phyloP scores from a whole-genome alignment of 2,329 filamentous ascomycete species.

The Nannizziopsis arthrosporioides region DNA sequence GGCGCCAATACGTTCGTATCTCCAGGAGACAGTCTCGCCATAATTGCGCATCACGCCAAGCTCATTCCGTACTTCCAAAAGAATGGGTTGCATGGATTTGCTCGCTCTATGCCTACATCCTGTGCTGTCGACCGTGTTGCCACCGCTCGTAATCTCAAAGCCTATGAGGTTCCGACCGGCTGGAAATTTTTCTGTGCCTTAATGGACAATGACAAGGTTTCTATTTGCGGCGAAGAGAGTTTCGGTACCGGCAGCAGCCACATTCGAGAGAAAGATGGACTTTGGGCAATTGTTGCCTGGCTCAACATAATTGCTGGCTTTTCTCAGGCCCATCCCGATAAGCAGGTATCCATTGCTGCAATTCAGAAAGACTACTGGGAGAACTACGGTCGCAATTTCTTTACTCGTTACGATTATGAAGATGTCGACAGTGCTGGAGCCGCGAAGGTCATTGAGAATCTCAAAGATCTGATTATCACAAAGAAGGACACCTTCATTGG shows the following conservation, averaged over 20 bases:
- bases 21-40: slow-evolving; percentile 90
- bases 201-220: slow-evolving; percentile 88
- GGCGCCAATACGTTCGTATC: slow-evolving; percentile 93
- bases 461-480: slow-evolving; percentile 63
- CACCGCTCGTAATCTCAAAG: slow-evolving; percentile 79
- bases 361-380: slow-evolving; percentile 98
- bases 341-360: slow-evolving; percentile 82
- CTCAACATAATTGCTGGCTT: slow-evolving; percentile 96
- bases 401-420: slow-evolving; percentile 98
- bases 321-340: slow-evolving; percentile 64
- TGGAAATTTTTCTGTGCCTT: slow-evolving; percentile 99
- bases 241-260: slow-evolving; percentile 98
- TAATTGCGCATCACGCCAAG: slow-evolving; percentile 93
- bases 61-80: slow-evolving; percentile 98
- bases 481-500: slow-evolving; percentile 65
- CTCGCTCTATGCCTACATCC: slow-evolving; percentile 94
- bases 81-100: slow-evolving; percentile 88
- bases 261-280: slow-evolving; percentile 96
- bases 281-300: slow-evolving; percentile 97
- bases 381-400: slow-evolving; percentile 93
- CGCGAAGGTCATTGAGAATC: slow-evolving; percentile 73
- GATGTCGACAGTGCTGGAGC: slow-evolving; percentile 84
- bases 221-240: slow-evolving; percentile 96
- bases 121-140: slow-evolving; percentile 92
- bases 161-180: slow-evolving; percentile 94